phyloP scores from a whole-genome alignment of 208 protist species.

The Trypanosoma vivax region DNA sequence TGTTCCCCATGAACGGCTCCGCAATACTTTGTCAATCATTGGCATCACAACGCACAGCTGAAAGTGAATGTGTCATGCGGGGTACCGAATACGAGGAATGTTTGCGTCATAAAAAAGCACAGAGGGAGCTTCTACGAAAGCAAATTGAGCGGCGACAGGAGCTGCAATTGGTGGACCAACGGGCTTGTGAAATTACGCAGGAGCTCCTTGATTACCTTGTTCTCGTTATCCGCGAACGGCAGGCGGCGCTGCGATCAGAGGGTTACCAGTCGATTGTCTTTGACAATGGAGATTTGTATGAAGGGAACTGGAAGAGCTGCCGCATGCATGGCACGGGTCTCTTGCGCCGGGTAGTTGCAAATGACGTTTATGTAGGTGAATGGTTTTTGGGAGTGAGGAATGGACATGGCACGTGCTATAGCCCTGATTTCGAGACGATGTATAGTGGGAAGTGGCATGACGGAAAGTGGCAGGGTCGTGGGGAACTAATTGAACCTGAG shows the following conservation, averaged over 20 bases:
- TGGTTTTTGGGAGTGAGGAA: constrained; percentile 79
- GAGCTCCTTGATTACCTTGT: constrained; percentile 42
- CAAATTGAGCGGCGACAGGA: constrained; percentile 51
- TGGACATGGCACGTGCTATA: constrained; percentile 62
- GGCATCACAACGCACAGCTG: constrained; percentile 31
- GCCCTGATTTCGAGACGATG: constrained; percentile 43
- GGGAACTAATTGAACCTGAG: constrained; percentile 75
- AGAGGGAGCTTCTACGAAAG: constrained; percentile 30
- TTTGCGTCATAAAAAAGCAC: constrained; percentile 29
- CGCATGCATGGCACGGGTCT: constrained; percentile 77
- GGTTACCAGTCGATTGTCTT: constrained; percentile 81
- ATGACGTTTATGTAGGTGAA: constrained; percentile 83
- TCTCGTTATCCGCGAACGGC: constrained; percentile 51
- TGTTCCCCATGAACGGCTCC: constrained; percentile 33
- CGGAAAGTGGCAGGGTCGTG: constrained; percentile 74
- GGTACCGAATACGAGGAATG: constrained; percentile 25
- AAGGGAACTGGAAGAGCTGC: constrained; percentile 86
- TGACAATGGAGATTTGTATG: constrained; percentile 79
- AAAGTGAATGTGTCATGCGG: constrained; percentile 27
- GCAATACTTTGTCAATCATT: constrained; percentile 41
- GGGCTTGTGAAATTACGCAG: constrained; percentile 25
- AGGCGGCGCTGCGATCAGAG: constrained; percentile 47
- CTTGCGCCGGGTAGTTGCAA: constrained; percentile 33
- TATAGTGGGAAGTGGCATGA: constrained; percentile 83
- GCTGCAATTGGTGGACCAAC: constrained; percentile 33